These are phyloP conservation scores for Stachybotrys echinatus DNA, from an alignment of 2,329 filamentous ascomycete genomes.

Conservation along the genomic window DNA sequence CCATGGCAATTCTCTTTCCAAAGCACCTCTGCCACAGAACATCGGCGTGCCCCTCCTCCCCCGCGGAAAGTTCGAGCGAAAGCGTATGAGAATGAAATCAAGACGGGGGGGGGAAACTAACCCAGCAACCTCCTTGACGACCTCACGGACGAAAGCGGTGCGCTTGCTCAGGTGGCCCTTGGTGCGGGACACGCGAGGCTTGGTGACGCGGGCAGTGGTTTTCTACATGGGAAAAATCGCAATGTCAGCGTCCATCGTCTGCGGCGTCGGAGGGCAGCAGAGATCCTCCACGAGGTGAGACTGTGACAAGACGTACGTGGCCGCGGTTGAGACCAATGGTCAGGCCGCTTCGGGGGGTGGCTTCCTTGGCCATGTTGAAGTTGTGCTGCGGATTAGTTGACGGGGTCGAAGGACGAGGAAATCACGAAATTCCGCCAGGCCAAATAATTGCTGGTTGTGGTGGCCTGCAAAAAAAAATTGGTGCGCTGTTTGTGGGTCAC, in stretches of 20 bases:
- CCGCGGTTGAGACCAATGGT: constrained; percentile 59
- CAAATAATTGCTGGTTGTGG: constrained; percentile 1
- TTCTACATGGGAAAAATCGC: constrained; percentile 53
- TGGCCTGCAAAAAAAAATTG: constrained; percentile 14
- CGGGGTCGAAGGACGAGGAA: constrained; percentile 18
- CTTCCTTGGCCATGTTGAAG: constrained; percentile 54
- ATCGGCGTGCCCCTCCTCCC: no score
- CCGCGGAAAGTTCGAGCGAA: no score
- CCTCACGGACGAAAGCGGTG: constrained; percentile 92
- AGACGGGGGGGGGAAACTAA: no score
- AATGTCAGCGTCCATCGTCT: constrained; percentile 61
- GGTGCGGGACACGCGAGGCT: constrained; percentile 75
- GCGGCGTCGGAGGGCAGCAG: constrained; percentile 40
- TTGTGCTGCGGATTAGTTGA: constrained; percentile 25
- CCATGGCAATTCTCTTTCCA: no score
- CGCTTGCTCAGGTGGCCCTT: constrained; percentile 97
- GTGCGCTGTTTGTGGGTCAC: constrained; percentile 25
- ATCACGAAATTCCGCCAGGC: constrained; percentile 3
- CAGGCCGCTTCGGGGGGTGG: constrained; percentile 52
- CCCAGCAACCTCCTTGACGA: constrained; percentile 98
- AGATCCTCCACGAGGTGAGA: constrained; percentile 75
- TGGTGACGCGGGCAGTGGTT: constrained; percentile 73
- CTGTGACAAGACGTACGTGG: constrained; percentile 53
- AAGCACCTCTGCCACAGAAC: no score
- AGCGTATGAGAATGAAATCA: no score